Conservation (phyloP, 768 basidiomycete genomes). For the Pleurotus citrinopileatus region DNA sequence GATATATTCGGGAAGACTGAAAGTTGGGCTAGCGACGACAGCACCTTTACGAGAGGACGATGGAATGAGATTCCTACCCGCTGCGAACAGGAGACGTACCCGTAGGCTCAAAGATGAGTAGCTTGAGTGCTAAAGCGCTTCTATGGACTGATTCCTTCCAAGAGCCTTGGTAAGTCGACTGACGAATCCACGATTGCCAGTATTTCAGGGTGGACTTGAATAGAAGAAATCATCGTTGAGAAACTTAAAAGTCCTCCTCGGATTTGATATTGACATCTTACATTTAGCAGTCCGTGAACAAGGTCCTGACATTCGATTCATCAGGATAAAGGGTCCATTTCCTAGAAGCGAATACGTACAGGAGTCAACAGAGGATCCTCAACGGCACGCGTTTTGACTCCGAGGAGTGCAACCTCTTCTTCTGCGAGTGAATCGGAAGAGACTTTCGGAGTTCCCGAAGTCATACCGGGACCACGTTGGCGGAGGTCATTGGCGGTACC, state of each 20-base stretch:
- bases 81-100: slow-evolving; percentile 34
- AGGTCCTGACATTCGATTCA: too few relatives aligned
- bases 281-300: slow-evolving; percentile 53
- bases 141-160: slow-evolving; percentile 97
- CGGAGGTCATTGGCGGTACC: slow-evolving; percentile 24
- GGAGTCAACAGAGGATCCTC: slow-evolving; percentile 76
- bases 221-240: background rate
- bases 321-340: too few relatives aligned
- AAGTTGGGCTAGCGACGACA: slow-evolving; percentile 93
- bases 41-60: slow-evolving; percentile 55
- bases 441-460: background rate
- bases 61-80: background rate
- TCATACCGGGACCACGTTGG: slow-evolving; percentile 22
- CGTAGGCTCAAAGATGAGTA: slow-evolving; percentile 91
- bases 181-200: slow-evolving; percentile 89
- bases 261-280: too few relatives aligned
- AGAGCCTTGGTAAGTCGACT: slow-evolving; percentile 84
- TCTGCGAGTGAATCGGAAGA: too few relatives aligned
- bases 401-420: slow-evolving; percentile 22
- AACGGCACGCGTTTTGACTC: slow-evolving; percentile 35
- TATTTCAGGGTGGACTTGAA: slow-evolving; percentile 66
- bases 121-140: slow-evolving; percentile 90
- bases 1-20: slow-evolving; percentile 89
- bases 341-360: slow-evolving; percentile 29
- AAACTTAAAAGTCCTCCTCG: too few relatives aligned